These are phyloP conservation scores for Isoetes engelmannii DNA, from an alignment of 83 land plant genomes.

Conservation along the genomic window DNA sequence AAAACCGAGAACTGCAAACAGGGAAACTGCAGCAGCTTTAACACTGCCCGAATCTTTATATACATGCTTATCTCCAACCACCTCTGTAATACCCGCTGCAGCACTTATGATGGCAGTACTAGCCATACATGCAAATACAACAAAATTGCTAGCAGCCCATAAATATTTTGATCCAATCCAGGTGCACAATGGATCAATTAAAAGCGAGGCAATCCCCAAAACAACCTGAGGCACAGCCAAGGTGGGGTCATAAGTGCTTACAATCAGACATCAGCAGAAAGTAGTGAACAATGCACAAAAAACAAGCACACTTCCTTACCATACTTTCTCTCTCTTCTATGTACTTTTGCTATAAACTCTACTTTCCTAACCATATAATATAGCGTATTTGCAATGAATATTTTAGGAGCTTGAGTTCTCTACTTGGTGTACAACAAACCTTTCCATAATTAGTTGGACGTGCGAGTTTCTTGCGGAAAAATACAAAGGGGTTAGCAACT, in stretches of 20 bases:
- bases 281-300: too few species aligned
- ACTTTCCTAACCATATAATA: too few species aligned
- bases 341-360: not conserved
- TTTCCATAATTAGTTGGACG: too few species aligned
- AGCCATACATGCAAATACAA: slow-evolving; percentile 81
- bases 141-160: slow-evolving; percentile 91
- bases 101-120: slow-evolving; percentile 72
- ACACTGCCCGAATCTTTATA: slow-evolving; percentile 36
- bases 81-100: slow-evolving; percentile 32
- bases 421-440: too few species aligned
- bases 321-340: too few species aligned
- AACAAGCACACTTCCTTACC: too few species aligned
- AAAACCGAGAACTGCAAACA: slow-evolving; percentile 85
- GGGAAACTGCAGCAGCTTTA: slow-evolving; percentile 52
- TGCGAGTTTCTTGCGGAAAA: too few species aligned
- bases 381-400: too few species aligned
- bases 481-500: too few species aligned
- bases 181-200: slow-evolving; percentile 76
- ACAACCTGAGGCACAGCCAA: slow-evolving; percentile 44
- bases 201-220: slow-evolving; percentile 71
- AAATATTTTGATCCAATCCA: slow-evolving; percentile 59
- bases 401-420: too few species aligned
- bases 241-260: too few species aligned
- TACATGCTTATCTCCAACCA: slow-evolving; percentile 40
- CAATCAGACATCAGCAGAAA: too few species aligned